These are phyloP conservation scores for Glomus cerebriforme DNA, from an alignment of 192 early-diverging fungal species.

Conservation along the genomic window DNA sequence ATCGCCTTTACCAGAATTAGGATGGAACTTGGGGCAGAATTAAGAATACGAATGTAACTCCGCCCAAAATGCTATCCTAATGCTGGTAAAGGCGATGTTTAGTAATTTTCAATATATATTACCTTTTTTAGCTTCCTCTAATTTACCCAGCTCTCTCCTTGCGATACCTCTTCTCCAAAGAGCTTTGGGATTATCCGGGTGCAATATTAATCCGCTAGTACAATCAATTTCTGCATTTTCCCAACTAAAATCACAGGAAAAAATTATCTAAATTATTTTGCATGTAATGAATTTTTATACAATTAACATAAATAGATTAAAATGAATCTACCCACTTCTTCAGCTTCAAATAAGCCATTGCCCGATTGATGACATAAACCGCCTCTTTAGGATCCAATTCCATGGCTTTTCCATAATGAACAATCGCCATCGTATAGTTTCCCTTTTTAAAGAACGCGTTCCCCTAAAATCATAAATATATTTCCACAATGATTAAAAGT, in stretches of 20 bases:
- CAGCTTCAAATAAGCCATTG: conserved; percentile 81
- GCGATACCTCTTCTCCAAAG: conserved; percentile 76
- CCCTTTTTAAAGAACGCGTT: conserved; percentile 63
- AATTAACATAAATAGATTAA: neutral
- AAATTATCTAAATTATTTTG: neutral
- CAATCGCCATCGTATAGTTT: conserved; percentile 58
- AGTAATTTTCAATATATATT: no score
- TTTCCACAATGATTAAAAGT: conserved; percentile 26
- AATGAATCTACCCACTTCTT: conserved; percentile 46
- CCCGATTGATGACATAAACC: conserved; percentile 70
- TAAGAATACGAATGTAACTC: no score
- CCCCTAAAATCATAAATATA: conserved; percentile 50
- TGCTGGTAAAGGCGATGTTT: no score
- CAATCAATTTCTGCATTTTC: conserved; percentile 70
- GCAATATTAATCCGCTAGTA: conserved; percentile 55
- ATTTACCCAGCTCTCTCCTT: conserved; percentile 49
- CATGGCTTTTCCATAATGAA: conserved; percentile 67
- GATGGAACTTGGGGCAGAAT: no score
- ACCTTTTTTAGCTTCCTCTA: conserved; percentile 59
- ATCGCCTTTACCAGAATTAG: no score
- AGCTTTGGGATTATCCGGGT: conserved; percentile 77
- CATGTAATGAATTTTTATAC: no score
- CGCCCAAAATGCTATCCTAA: no score
- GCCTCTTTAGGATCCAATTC: conserved; percentile 59
- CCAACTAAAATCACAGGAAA: conserved; percentile 42